A percentile compares a stretch with the other conserved stretches of the same genome.
These are phyloP conservation scores for Aspergillus homomorphus DNA, from an alignment of 495 filamentous ascomycete species.

Conservation along the genomic window DNA sequence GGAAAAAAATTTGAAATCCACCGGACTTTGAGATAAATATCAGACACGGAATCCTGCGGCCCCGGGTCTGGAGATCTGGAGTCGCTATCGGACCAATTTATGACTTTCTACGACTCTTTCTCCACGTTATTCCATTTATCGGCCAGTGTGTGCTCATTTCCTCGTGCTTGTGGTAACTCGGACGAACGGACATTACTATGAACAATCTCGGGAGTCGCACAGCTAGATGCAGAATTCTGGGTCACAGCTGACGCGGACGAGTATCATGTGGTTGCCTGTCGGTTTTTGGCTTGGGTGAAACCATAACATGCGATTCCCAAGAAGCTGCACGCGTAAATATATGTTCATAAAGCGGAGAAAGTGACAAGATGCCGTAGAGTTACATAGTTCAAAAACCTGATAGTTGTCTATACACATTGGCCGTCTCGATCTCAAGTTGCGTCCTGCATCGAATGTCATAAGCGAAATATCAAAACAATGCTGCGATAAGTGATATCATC, in stretches of 20 bases:
- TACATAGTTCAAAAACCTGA: background rate
- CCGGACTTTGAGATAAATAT: constrained; percentile 1
- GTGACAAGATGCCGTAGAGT: background rate
- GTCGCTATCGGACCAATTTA: background rate
- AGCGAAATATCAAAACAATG: background rate
- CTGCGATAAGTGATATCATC: background rate
- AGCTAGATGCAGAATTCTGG: no score
- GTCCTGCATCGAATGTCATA: background rate
- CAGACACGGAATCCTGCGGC: background rate
- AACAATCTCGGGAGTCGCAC: no score
- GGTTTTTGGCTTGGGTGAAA: background rate
- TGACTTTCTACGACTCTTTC: background rate
- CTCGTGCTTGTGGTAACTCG: no score
- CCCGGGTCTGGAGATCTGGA: background rate
- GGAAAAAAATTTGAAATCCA: constrained; percentile 10
- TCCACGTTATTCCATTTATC: background rate
- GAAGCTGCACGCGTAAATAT: background rate
- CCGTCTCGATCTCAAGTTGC: background rate
- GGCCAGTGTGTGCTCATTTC: no score
- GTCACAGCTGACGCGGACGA: no score
- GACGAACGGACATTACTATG: no score
- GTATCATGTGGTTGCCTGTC: background rate
- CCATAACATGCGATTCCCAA: background rate
- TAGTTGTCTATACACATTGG: background rate
- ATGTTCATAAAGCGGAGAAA: background rate